A percentile compares a stretch with the other conserved stretches of the same genome.
These are phyloP conservation scores for Globisporangium viniferum DNA, from an alignment of 352 stramenopile genomes.

Conservation along the genomic window DNA sequence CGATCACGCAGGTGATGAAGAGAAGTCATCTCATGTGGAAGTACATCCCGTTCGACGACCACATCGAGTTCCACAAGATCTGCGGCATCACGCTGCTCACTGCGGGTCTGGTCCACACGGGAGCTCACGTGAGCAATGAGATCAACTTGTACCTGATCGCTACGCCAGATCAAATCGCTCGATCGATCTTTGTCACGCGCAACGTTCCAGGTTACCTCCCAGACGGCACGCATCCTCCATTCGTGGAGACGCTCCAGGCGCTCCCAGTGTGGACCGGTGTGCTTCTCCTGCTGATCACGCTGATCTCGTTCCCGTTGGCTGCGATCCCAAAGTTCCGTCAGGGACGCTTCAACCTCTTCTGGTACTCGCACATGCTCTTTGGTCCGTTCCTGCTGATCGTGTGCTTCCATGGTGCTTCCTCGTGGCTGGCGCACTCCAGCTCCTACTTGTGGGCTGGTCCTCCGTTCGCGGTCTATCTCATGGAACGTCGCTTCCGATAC, in stretches of 20 bases:
- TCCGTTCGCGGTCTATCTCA: slow-evolving; percentile 65
- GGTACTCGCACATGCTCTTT: slow-evolving; percentile 83
- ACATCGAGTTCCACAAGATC: slow-evolving; percentile 82
- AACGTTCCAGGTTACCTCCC: slow-evolving; percentile 42
- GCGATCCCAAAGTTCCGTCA: slow-evolving; percentile 73
- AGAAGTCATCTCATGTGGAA: slow-evolving; percentile 55
- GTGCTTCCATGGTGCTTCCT: slow-evolving; percentile 57
- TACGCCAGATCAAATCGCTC: slow-evolving; percentile 52
- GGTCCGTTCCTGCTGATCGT: slow-evolving; percentile 63
- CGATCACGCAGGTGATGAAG: slow-evolving; percentile 73
- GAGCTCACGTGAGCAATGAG: slow-evolving; percentile 68
- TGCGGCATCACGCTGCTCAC: slow-evolving; percentile 54
- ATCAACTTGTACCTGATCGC: slow-evolving; percentile 66
- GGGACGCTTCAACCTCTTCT: slow-evolving; percentile 79
- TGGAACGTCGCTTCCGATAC: slow-evolving; percentile 69
- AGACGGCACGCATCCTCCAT: slow-evolving; percentile 45
- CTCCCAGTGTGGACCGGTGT: slow-evolving; percentile 67
- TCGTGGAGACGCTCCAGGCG: slow-evolving; percentile 62
- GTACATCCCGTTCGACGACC: slow-evolving; percentile 78
- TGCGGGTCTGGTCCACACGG: slow-evolving; percentile 58
- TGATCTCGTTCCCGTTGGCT: slow-evolving; percentile 65
- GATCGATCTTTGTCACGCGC: slow-evolving; percentile 58
- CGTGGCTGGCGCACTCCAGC: slow-evolving; percentile 53
- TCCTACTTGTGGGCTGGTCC: slow-evolving; percentile 69
- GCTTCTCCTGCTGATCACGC: slow-evolving; percentile 63